Conservation (phyloP, 306 rosid genomes). For the Senna tora region DNA sequence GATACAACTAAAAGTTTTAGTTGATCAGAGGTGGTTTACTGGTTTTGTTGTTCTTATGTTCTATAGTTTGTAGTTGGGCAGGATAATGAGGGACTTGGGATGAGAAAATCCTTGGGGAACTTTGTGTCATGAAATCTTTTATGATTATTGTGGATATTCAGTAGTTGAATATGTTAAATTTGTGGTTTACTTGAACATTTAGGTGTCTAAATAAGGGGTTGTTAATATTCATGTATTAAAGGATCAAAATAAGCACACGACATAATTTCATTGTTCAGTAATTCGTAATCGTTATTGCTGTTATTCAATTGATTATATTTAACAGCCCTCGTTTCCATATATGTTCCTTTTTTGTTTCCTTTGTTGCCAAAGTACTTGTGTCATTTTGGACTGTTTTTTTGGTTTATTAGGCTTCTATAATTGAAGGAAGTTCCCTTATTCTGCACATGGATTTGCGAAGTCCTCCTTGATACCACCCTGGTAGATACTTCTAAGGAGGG, state of each 20-base stretch:
- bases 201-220: neutral
- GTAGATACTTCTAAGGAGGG: conserved; percentile 34
- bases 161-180: conserved; percentile 33
- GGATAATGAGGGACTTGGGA: conserved; percentile 24
- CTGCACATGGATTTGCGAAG: conserved; percentile 26
- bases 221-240: conserved; percentile 32
- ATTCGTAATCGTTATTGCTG: conserved; percentile 22
- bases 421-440: conserved; percentile 35
- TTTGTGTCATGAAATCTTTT: conserved; percentile 23
- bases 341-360: conserved; percentile 28
- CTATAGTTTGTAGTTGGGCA: conserved; percentile 39
- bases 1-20: neutral
- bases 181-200: conserved; percentile 30
- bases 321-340: neutral
- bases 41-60: conserved; percentile 37
- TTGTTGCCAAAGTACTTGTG: conserved; percentile 41
- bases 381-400: conserved; percentile 38
- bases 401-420: conserved; percentile 38
- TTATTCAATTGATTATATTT: neutral
- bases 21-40: conserved; percentile 25
- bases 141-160: conserved; percentile 38
- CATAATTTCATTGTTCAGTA: conserved; percentile 19
- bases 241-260: conserved; percentile 29
- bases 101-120: conserved; percentile 36
- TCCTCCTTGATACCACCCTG: conserved; percentile 25